Evolutionary conservation across 2,329 filamentous ascomycete species (phyloP).

Genomic region (Xylariaceae sp.): DNA sequence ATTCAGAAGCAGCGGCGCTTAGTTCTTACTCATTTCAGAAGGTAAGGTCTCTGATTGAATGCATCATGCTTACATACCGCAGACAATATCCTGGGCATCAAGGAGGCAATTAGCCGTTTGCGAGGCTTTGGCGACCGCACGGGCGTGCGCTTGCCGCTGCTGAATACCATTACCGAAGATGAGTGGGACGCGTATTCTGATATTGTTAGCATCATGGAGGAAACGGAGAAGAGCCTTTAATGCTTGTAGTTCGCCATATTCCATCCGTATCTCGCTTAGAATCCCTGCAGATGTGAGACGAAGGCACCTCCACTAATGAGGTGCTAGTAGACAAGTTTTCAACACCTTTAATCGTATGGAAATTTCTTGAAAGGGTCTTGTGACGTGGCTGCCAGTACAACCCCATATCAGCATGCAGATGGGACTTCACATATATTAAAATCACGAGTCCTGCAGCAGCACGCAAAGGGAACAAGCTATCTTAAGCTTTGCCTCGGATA

Average conservation of each 20-base stretch:
- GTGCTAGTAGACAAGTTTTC: conserved; percentile 20
- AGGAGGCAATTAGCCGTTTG: conserved; percentile 26
- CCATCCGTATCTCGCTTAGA: conserved; percentile 24
- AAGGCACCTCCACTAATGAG: conserved; percentile 21
- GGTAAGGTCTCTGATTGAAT: neutral
- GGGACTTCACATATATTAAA: conserved; percentile 11
- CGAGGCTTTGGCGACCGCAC: conserved; percentile 26
- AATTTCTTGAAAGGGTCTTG: conserved; percentile 14
- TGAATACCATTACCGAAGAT: conserved; percentile 26
- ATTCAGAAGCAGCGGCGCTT: neutral
- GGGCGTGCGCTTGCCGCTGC: conserved; percentile 23
- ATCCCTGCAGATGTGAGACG: conserved; percentile 23
- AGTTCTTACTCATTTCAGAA: neutral
- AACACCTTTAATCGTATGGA: conserved; percentile 18
- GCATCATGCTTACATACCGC: conserved; percentile 12
- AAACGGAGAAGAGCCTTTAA: conserved; percentile 27
- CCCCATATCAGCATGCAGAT: conserved; percentile 14
- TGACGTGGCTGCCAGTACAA: conserved; percentile 18
- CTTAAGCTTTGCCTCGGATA: conserved; percentile 7
- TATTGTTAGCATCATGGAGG: conserved; percentile 27
- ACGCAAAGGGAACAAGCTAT: neutral
- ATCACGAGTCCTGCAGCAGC: neutral
- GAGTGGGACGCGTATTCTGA: conserved; percentile 22
- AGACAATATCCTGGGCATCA: conserved; percentile 28
- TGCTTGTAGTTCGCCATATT: conserved; percentile 15